phyloP scores from a whole-genome alignment of 129 eudicot species.

The Centrapalus pauciflorus region DNA sequence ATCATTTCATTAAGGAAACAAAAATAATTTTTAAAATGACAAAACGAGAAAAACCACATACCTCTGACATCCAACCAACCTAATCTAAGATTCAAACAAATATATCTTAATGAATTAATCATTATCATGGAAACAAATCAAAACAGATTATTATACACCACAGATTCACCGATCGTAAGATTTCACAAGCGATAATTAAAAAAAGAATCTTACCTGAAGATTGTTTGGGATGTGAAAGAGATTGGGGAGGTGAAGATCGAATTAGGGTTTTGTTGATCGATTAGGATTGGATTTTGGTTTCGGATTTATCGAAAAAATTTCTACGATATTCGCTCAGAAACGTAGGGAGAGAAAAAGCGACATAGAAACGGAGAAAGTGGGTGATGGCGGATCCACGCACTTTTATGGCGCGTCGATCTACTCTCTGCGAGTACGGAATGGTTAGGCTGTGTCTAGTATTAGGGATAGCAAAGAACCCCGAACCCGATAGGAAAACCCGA shows the following conservation, averaged over 20 bases:
- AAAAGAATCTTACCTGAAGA: background rate
- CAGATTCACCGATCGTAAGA: background rate
- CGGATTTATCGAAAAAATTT: slow-evolving; percentile 5
- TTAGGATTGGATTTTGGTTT: background rate
- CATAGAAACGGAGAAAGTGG: background rate
- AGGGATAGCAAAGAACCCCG: too few species aligned
- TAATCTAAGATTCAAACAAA: slow-evolving; percentile 32
- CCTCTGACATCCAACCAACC: slow-evolving; percentile 9
- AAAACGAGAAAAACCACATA: background rate
- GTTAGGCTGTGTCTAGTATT: too few species aligned
- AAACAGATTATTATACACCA: background rate
- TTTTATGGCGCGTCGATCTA: slow-evolving; percentile 3
- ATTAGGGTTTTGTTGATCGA: slow-evolving; percentile 21
- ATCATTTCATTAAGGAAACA: background rate
- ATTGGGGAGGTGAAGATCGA: background rate
- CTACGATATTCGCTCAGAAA: slow-evolving; percentile 17
- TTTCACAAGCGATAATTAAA: background rate
- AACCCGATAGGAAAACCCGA: too few species aligned
- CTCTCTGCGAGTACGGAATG: too few species aligned
- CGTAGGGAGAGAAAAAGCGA: slow-evolving; percentile 2
- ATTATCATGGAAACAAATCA: background rate
- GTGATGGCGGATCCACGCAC: slow-evolving; percentile 19
- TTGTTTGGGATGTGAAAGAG: background rate
- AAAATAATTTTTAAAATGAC: background rate
- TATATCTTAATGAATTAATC: background rate